Base-by-base conservation (phyloP, 371 early-diverging fungal species). In the Rhizopus stolonifer region DNA sequence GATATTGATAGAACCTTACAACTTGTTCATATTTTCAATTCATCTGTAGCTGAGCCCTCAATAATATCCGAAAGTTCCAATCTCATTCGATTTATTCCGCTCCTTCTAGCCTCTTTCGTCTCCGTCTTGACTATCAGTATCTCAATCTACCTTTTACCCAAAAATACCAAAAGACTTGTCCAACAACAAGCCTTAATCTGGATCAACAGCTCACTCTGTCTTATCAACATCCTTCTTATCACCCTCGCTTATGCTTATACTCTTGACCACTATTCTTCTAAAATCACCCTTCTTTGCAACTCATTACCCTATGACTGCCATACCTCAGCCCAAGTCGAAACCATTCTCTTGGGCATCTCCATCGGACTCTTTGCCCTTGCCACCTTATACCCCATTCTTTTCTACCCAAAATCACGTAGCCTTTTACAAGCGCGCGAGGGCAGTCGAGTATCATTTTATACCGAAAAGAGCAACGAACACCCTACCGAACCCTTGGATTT, bases 301-400 rank as follows among this genome's bases (percentile, higher is more conserved):
- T 54, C 46, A 19, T 26, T 25, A 2, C 32, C 18, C n/a, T 15
- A 25, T 3, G n/a, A 48, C 19, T 23, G 31, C 23, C 50, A 40
- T 46, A 44, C 25, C 17, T 60, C 61, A 51, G 22, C 34, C 13
- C 31, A 44, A 24, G 24, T 24, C 18, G 61, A 55, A 51, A 40
- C 39, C 31, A 55, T 46, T 43, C 50, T 55, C 15, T 32, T 60
- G 23, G 46, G 25, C n/a, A 19, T 51, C 11, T 39, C 55, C 4
- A 45, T 60, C 19, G 61, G 51, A 23, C 29, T 50, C 18, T 58
- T 58, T 39, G 38, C 38, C 15, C 29, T 58, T 22, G 46, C 46
- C 40, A 13, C 47, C 31, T 39, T 51, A 6, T 51, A 39, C 15
- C 31, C 52, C n/a, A 21, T 39, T 29, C 17, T 58, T 4, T 31